A percentile compares a stretch with the other conserved stretches of the same genome.
phyloP scores from a whole-genome alignment of 2,329 filamentous ascomycete genomes.

The Aspergillus ochraceus region DNA sequence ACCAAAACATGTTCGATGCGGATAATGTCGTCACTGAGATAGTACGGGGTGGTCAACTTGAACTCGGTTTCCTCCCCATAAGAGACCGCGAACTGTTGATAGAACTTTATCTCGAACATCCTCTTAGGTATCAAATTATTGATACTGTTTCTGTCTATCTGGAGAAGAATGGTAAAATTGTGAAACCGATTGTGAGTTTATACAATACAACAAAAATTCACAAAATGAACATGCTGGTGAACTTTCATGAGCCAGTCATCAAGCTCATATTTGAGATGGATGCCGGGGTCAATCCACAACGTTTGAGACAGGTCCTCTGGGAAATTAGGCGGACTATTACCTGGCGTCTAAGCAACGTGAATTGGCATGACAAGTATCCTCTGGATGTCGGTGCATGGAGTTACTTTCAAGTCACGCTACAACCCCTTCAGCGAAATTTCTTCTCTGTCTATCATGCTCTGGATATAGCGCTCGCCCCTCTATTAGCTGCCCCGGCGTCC shows the following conservation, averaged over 20 bases:
- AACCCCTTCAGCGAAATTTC: too few relatives aligned
- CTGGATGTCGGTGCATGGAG: not conserved
- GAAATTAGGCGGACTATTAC: not conserved
- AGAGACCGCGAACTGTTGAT: too few relatives aligned
- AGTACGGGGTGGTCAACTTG: too few relatives aligned
- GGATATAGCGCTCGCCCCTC: too few relatives aligned
- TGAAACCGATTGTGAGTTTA: not conserved
- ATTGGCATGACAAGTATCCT: not conserved
- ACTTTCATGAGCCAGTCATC: not conserved
- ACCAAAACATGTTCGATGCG: too few relatives aligned
- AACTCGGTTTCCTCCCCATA: too few relatives aligned
- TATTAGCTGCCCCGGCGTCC: too few relatives aligned
- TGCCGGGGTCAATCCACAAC: not conserved
- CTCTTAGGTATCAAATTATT: not conserved
- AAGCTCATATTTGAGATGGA: not conserved
- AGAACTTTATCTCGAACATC: too few relatives aligned
- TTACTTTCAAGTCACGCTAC: not conserved
- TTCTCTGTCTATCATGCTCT: too few relatives aligned
- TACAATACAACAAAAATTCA: not conserved
- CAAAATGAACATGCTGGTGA: not conserved
- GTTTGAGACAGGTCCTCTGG: not conserved
- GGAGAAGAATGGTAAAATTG: not conserved
- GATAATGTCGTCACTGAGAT: too few relatives aligned
- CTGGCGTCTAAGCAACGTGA: not conserved
- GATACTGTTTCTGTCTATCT: not conserved